Conservation (phyloP, 2,329 filamentous ascomycete species). For the Aspergillus ibericus region DNA sequence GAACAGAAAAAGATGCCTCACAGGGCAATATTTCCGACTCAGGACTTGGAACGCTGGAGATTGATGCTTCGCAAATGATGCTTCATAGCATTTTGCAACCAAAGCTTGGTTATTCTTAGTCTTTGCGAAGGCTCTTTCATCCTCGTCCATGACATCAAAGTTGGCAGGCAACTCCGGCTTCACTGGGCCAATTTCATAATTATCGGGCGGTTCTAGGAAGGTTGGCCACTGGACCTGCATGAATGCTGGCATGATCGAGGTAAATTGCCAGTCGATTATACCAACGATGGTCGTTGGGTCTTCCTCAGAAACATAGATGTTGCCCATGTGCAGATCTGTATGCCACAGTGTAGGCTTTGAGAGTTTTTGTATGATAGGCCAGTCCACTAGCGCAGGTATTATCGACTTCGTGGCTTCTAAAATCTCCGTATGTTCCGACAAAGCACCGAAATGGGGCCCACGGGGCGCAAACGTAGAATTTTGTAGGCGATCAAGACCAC, state of each 20-base stretch:
- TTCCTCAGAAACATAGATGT: constrained; percentile 21
- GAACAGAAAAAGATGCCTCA: constrained; percentile 9
- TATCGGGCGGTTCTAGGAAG: constrained; percentile 18
- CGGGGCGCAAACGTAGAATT: constrained; percentile 2
- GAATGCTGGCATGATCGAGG: constrained; percentile 21
- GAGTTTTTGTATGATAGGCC: background rate
- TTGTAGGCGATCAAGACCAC: constrained; percentile 11
- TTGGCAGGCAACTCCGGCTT: constrained; percentile 21
- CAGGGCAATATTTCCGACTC: constrained; percentile 1
- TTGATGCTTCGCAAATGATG: constrained; percentile 18
- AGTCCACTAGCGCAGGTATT: background rate
- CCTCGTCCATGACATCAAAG: constrained; percentile 18
- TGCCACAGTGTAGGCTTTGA: constrained; percentile 21
- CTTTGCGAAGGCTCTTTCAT: constrained; percentile 20
- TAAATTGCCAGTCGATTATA: constrained; percentile 25
- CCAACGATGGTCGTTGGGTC: constrained; percentile 18
- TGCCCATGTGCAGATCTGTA: constrained; percentile 22
- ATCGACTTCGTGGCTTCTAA: constrained; percentile 9
- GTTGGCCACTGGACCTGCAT: constrained; percentile 18
- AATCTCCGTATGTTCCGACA: constrained; percentile 10
- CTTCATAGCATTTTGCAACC: constrained; percentile 23
- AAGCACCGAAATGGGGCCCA: constrained; percentile 14
- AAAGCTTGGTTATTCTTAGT: constrained; percentile 18
- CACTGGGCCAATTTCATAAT: constrained; percentile 18
- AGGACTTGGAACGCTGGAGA: constrained; percentile 14